A percentile compares a stretch with the other conserved stretches of the same genome.
Conservation (phyloP, 2,329 filamentous ascomycete species). For the Ascochyta viciae-villosae region DNA sequence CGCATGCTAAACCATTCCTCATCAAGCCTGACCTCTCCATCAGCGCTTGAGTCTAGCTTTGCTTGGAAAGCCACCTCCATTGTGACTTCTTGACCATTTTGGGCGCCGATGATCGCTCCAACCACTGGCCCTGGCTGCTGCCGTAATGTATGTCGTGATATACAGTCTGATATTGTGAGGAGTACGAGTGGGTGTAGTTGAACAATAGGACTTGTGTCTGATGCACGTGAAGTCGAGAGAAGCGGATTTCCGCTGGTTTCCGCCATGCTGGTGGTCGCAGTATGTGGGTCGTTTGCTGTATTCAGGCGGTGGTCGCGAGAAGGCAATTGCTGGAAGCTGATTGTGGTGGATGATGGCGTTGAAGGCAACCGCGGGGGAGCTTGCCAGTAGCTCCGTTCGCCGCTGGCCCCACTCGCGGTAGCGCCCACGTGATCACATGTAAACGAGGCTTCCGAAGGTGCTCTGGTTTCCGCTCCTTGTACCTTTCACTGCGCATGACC, state of each 20-base stretch:
- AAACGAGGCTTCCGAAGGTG: too few species aligned
- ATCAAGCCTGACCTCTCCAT: constrained; percentile 69
- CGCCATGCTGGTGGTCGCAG: constrained; percentile 41
- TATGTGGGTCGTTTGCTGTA: neutral
- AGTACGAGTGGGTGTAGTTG: constrained; percentile 93
- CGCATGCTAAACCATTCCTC: constrained; percentile 76
- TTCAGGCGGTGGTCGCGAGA: neutral
- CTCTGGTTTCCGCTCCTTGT: neutral
- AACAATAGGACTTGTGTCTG: constrained; percentile 78
- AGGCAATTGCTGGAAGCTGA: constrained; percentile 3
- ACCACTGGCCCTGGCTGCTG: constrained; percentile 77
- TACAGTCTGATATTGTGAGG: constrained; percentile 95
- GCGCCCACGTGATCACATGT: neutral
- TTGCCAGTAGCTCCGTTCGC: constrained; percentile 4
- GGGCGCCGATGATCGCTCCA: constrained; percentile 88
- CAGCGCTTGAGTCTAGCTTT: constrained; percentile 55
- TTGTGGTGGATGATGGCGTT: constrained; percentile 1
- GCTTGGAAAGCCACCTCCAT: constrained; percentile 94
- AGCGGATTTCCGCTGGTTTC: constrained; percentile 50
- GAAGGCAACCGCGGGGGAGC: constrained; percentile 16
- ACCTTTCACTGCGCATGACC: neutral
- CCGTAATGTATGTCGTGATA: constrained; percentile 86
- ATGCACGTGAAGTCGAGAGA: constrained; percentile 54
- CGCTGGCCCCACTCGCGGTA: neutral
- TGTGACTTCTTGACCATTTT: constrained; percentile 87